These are phyloP conservation scores for Pseudohyphozyma bogoriensis DNA, from an alignment of 768 basidiomycete species.

Conservation along the genomic window DNA sequence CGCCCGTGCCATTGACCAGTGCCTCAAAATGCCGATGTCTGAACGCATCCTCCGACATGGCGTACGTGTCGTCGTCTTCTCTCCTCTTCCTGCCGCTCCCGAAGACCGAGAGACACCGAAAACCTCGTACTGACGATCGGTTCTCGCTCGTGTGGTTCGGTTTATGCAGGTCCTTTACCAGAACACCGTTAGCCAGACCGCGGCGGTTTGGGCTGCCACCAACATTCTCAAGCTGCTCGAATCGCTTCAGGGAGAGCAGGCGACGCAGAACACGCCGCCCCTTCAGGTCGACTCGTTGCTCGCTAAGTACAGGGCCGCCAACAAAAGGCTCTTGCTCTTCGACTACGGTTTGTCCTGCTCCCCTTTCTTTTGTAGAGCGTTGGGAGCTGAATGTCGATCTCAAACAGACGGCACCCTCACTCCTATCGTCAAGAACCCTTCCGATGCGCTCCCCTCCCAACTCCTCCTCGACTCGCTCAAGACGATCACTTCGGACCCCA, in stretches of 20 bases:
- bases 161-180: slow-evolving; percentile 49
- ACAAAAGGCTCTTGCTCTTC: slow-evolving; percentile 81
- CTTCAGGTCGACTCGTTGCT: slow-evolving; percentile 57
- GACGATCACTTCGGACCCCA: slow-evolving; percentile 63
- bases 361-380: too few species aligned
- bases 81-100: neutral
- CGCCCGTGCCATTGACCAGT: slow-evolving; percentile 83
- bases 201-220: slow-evolving; percentile 87
- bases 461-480: slow-evolving; percentile 64
- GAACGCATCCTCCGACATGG: slow-evolving; percentile 69
- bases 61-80: slow-evolving; percentile 30
- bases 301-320: slow-evolving; percentile 54
- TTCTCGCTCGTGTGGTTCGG: too few species aligned
- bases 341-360: slow-evolving; percentile 54
- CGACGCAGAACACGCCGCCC: slow-evolving; percentile 73
- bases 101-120: neutral
- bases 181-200: slow-evolving; percentile 82
- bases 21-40: slow-evolving; percentile 63
- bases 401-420: slow-evolving; percentile 86
- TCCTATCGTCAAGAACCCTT: slow-evolving; percentile 89
- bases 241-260: slow-evolving; percentile 65
- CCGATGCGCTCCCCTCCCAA: slow-evolving; percentile 70
- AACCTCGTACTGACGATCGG: neutral
- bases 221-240: slow-evolving; percentile 78
- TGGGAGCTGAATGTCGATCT: too few species aligned